phyloP scores from a whole-genome alignment of 768 basidiomycete species.

The Cystobasidiopsis lactophilus region DNA sequence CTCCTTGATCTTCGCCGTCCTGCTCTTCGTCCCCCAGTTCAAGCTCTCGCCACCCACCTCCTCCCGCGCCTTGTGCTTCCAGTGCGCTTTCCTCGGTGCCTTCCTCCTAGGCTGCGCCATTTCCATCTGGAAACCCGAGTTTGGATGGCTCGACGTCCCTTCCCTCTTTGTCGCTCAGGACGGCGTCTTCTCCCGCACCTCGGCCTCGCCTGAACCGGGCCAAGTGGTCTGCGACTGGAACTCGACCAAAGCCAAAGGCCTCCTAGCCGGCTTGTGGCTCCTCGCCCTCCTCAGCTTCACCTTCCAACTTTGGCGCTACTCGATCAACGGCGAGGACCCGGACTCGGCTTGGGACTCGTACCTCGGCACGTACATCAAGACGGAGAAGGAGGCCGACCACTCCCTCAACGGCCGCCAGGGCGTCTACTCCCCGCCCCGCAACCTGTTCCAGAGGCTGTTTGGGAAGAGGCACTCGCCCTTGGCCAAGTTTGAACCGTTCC shows the following conservation, averaged over 20 bases:
- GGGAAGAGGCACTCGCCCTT: not conserved
- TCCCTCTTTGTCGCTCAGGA: not conserved
- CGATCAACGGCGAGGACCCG: slow-evolving; percentile 6
- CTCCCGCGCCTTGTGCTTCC: not conserved
- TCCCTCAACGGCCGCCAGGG: not conserved
- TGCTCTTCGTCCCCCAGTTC: not conserved
- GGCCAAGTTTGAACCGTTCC: not conserved
- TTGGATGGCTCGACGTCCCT: slow-evolving; percentile 1
- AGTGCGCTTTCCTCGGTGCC: not conserved
- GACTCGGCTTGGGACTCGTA: slow-evolving; percentile 7
- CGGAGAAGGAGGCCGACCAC: not conserved
- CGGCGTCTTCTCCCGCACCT: not conserved
- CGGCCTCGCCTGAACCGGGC: not conserved
- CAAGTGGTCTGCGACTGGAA: slow-evolving; percentile 1
- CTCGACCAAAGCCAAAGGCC: not conserved
- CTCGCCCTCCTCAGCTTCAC: slow-evolving; percentile 1
- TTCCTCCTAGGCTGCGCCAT: slow-evolving; percentile 1
- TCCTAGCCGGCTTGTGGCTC: slow-evolving; percentile 8
- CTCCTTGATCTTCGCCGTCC: not conserved
- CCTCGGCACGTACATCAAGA: not conserved
- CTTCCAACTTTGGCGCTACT: slow-evolving; percentile 9
- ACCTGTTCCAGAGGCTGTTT: not conserved
- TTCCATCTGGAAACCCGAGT: not conserved
- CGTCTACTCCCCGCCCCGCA: not conserved
- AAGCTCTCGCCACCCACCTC: not conserved